Conservation (phyloP, 2,329 filamentous ascomycete species). For the Truncatella angustata region DNA sequence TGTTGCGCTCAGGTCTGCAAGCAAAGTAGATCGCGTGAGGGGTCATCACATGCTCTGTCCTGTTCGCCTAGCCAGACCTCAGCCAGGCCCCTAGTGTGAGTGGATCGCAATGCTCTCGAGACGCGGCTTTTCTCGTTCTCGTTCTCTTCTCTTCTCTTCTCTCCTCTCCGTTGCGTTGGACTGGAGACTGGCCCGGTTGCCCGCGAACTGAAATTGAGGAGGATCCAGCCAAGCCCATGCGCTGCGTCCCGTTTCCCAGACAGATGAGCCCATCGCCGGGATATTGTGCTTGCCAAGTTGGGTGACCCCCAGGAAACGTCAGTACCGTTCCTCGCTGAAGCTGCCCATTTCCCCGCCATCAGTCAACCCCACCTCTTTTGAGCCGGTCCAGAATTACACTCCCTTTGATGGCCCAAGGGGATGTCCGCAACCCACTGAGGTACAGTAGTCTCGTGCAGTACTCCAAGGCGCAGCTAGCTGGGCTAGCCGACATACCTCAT, state of each 20-base stretch:
- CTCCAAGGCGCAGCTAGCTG: neutral
- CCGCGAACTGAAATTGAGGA: neutral
- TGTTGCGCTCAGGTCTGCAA: neutral
- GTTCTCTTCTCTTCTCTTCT: too few species aligned
- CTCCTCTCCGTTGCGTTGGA: too few species aligned
- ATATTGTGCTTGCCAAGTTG: neutral
- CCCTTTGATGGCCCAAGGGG: conserved; percentile 1
- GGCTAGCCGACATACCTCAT: neutral
- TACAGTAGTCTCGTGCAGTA: neutral
- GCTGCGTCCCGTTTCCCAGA: neutral
- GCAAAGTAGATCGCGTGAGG: conserved; percentile 4
- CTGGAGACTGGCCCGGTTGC: neutral
- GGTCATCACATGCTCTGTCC: conserved; percentile 9
- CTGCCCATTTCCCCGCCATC: neutral
- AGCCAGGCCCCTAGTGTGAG: neutral
- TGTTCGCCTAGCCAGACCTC: neutral
- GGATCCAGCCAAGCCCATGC: neutral
- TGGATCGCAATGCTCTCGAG: conserved; percentile 2
- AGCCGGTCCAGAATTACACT: conserved; percentile 4
- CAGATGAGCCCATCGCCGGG: neutral
- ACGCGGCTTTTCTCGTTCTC: neutral
- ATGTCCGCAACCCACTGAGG: neutral
- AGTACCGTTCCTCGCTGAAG: neutral
- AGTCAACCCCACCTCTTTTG: conserved; percentile 1
- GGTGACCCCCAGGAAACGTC: neutral